Conservation (phyloP, 1,284 basidiomycete genomes). For the Coniferiporia sulphurascens region DNA sequence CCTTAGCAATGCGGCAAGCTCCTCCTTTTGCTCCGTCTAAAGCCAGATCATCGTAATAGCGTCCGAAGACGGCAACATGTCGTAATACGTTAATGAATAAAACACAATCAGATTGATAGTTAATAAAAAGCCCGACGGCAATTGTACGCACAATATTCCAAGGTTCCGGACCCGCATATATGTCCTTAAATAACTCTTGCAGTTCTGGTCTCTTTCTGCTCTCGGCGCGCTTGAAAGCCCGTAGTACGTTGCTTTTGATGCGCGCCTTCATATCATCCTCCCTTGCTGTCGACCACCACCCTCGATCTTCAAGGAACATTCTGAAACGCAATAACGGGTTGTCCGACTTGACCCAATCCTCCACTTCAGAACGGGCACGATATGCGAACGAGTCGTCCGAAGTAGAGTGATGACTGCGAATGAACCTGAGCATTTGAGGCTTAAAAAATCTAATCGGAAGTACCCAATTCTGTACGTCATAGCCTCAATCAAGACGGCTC, state of each 20-base stretch:
- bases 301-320: slow-evolving; percentile 71
- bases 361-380: slow-evolving; percentile 78
- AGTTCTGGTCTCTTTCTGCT: slow-evolving; percentile 65
- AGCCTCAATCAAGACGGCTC: slow-evolving; percentile 86
- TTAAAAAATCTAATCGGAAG: neutral
- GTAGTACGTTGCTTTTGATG: slow-evolving; percentile 71
- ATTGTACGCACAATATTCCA: slow-evolving; percentile 73
- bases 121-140: neutral
- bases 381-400: slow-evolving; percentile 94
- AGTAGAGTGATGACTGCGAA: slow-evolving; percentile 83
- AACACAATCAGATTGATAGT: neutral
- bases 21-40: slow-evolving; percentile 80
- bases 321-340: slow-evolving; percentile 87
- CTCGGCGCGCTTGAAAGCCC: slow-evolving; percentile 77
- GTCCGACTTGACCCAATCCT: slow-evolving; percentile 81
- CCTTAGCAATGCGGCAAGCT: slow-evolving; percentile 67
- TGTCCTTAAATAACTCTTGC: slow-evolving; percentile 80
- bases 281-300: slow-evolving; percentile 83
- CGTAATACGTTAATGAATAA: slow-evolving; percentile 6
- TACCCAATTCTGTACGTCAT: slow-evolving; percentile 78
- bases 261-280: slow-evolving; percentile 71
- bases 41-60: slow-evolving; percentile 1
- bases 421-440: slow-evolving; percentile 7
- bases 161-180: slow-evolving; percentile 82
- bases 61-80: neutral